Percentiles rank a stretch among this genome's conserved stretches.
Conservation (phyloP, 2,329 filamentous ascomycete species). For the Thielaviopsis euricoi region DNA sequence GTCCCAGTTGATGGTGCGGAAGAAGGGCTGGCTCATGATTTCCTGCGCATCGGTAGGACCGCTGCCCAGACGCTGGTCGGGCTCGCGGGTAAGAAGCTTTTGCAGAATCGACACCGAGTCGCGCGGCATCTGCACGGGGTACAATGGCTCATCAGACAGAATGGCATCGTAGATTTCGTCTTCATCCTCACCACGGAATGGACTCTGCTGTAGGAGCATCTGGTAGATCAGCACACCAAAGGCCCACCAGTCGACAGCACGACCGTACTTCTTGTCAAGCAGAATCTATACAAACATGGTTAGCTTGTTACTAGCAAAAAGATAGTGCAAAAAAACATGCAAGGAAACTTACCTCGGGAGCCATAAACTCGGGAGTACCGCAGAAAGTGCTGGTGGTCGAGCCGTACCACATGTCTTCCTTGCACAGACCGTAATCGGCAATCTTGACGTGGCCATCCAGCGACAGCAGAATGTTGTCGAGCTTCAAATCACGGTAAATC, state of each 20-base stretch:
- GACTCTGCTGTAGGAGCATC: slow-evolving; percentile 97
- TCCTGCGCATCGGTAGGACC: slow-evolving; percentile 96
- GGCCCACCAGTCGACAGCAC: slow-evolving; percentile 98
- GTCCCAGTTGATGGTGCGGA: slow-evolving; percentile 95
- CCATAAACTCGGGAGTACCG: slow-evolving; percentile 99
- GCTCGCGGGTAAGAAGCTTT: slow-evolving; percentile 89
- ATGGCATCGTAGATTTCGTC: slow-evolving; percentile 99
- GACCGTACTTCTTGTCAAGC: slow-evolving; percentile 93
- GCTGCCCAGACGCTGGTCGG: slow-evolving; percentile 79
- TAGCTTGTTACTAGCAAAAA: slow-evolving; percentile 15
- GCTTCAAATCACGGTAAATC: slow-evolving; percentile 95
- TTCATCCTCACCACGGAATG: slow-evolving; percentile 96
- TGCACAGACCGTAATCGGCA: slow-evolving; percentile 95
- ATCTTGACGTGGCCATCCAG: slow-evolving; percentile 97
- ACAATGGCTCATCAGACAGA: slow-evolving; percentile 88
- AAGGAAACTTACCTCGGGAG: slow-evolving; percentile 53
- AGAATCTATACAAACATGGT: slow-evolving; percentile 51
- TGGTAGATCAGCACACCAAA: slow-evolving; percentile 98
- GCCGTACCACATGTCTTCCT: slow-evolving; percentile 99
- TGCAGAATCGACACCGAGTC: slow-evolving; percentile 96
- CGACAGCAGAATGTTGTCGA: slow-evolving; percentile 79
- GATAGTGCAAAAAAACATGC: background rate
- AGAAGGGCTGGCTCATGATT: slow-evolving; percentile 98
- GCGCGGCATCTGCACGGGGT: slow-evolving; percentile 96
- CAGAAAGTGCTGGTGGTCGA: slow-evolving; percentile 96